A percentile compares a stretch with the other conserved stretches of the same genome.
phyloP scores from a whole-genome alignment of 306 rosid genomes.

The Sophora flavescens region DNA sequence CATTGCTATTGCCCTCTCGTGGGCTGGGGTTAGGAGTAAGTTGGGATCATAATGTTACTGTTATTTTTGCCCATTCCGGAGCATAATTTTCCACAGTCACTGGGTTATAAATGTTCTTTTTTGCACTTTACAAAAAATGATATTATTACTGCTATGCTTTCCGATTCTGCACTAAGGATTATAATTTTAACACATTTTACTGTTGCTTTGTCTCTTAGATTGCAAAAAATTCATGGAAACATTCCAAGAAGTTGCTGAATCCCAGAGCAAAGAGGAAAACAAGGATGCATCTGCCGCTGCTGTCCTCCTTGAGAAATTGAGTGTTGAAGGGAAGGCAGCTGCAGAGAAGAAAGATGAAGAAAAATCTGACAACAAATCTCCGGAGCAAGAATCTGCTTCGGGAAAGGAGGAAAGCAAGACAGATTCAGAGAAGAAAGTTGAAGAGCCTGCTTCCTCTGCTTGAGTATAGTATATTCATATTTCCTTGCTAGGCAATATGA shows the following conservation, averaged over 20 bases:
- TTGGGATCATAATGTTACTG: background rate
- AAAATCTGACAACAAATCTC: slow-evolving; percentile 56
- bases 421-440: slow-evolving; percentile 63
- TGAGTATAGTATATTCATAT: slow-evolving; percentile 43
- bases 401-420: slow-evolving; percentile 45
- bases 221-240: slow-evolving; percentile 82
- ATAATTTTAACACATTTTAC: background rate
- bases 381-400: slow-evolving; percentile 45
- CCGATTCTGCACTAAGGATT: background rate
- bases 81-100: too few species aligned
- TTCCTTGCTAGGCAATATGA: slow-evolving; percentile 43
- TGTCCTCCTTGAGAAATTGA: slow-evolving; percentile 72
- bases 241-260: slow-evolving; percentile 84
- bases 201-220: slow-evolving; percentile 52
- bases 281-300: slow-evolving; percentile 75
- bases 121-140: background rate
- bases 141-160: background rate
- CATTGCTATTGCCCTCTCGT: background rate
- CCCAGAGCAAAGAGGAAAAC: slow-evolving; percentile 68
- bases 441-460: slow-evolving; percentile 59
- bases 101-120: background rate
- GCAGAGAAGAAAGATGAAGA: slow-evolving; percentile 35
- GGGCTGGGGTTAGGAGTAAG: background rate
- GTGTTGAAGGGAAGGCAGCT: slow-evolving; percentile 60
- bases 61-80: background rate